Conservation (phyloP, 73 alveolate genomes). For the Tetrahymena malaccensis region DNA sequence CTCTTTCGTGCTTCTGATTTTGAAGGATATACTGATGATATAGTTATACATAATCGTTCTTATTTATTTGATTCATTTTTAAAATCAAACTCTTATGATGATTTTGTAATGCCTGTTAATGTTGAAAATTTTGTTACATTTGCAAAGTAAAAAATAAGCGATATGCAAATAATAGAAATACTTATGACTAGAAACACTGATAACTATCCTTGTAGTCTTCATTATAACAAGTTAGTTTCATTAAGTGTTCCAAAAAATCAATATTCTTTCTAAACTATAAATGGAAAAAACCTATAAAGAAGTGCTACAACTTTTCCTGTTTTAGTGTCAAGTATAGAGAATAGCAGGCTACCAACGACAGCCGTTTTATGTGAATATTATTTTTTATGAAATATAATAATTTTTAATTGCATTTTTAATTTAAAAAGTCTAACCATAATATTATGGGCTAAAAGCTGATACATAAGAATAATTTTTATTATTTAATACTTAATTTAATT, state of each 20-base stretch:
- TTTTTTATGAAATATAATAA: no score
- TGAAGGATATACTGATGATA: neutral
- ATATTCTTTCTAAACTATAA: neutral
- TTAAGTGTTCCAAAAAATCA: neutral
- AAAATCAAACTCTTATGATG: neutral
- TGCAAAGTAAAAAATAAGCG: neutral
- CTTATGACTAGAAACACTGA: neutral
- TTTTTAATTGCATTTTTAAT: no score
- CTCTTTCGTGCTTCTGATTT: neutral
- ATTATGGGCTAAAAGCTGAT: neutral
- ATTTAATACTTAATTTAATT: neutral
- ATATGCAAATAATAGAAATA: neutral
- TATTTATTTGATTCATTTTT: neutral
- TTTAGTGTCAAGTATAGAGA: neutral
- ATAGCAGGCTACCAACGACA: neutral
- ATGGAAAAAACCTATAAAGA: neutral
- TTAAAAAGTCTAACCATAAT: neutral
- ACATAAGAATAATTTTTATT: neutral
- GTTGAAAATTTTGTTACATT: neutral
- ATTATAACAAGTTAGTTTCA: neutral
- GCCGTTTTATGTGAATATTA: neutral
- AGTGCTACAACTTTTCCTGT: neutral
- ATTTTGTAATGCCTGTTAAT: neutral
- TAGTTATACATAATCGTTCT: neutral
- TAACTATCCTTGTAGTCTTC: neutral